Base-by-base conservation (phyloP, 1,139 yeast genomes). In the Zygoascus hellenicus region DNA sequence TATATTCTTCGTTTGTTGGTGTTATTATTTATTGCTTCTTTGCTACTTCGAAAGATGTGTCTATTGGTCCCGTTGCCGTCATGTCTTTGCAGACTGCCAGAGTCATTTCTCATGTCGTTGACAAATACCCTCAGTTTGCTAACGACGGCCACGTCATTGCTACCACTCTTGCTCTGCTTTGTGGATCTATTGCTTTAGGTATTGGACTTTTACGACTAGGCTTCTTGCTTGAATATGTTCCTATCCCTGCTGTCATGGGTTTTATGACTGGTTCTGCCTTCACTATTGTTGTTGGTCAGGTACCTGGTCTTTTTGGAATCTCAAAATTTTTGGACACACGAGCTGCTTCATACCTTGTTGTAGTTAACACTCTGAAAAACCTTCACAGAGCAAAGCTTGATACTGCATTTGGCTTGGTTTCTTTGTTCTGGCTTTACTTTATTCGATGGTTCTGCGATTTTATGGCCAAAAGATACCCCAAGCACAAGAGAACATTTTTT, bases 21-120 rank as follows among this genome's bases (percentile, higher is more conserved):
- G 95, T 89, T 14, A 78, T 88, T 63, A 78, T 85, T 48, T 90
- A 90, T 65, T 83, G 95, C 43, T 77, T 89, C 59, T 90, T 90
- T 65, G 97, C 97, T 13, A 90, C 97, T 14, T 85, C 95, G 15
- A 90, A 89, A 67, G 97, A 90, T 72, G 96, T 90, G 40, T 84
- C 94, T 52, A 89, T 90, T 59, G 97, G 97, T 30, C 97, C 97
- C 5, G 97, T 90, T 35, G 97, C 97, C 2, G 97, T 90, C 52
- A 89, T 90, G 96, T 86, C 96, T 11, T 66, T 81, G 55, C 90
- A 89, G 64, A 89, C 87, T 29, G 80, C 90, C 42, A 86, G 83
- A 63, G 90, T 87, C 45, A 75, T 89, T 48, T 76, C 78, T 30
- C 72, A 74, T 47, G 94, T 89, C 10, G 77, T 78, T 51, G 72